Evolutionary conservation across 371 early-diverging fungal genomes (phyloP).

Genomic region (Nematocida sp.): DNA sequence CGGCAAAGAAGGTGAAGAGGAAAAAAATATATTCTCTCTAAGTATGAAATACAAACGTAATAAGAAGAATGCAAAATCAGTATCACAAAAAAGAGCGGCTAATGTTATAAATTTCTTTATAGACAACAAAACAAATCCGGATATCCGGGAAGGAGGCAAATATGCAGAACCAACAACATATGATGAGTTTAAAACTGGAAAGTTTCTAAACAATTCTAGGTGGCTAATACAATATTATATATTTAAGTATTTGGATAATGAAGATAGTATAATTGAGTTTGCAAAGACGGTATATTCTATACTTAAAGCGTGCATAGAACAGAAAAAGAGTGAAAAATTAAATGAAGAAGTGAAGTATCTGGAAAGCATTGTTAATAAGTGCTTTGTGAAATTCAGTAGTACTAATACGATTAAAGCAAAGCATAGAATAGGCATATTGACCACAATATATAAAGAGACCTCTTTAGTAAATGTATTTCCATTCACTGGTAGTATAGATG

Average conservation of each 20-base stretch:
- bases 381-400: background rate
- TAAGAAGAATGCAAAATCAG: too few species aligned
- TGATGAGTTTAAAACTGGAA: background rate
- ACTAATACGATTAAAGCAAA: background rate
- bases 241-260: background rate
- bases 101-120: background rate
- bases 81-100: background rate
- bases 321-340: background rate
- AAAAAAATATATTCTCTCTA: background rate
- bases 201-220: background rate
- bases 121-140: background rate
- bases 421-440: too few species aligned
- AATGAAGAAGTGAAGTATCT: background rate
- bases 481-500: background rate
- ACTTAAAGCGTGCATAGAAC: background rate
- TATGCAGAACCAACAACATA: background rate
- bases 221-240: background rate
- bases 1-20: too few species aligned
- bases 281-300: background rate
- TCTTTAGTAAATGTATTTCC: background rate
- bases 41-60: background rate
- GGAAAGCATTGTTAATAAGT: background rate
- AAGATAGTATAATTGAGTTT: background rate
- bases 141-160: background rate
- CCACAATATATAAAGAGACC: too few species aligned